These are phyloP conservation scores for Raffaelea arxii DNA, from an alignment of 2,329 filamentous ascomycete species.

Conservation along the genomic window DNA sequence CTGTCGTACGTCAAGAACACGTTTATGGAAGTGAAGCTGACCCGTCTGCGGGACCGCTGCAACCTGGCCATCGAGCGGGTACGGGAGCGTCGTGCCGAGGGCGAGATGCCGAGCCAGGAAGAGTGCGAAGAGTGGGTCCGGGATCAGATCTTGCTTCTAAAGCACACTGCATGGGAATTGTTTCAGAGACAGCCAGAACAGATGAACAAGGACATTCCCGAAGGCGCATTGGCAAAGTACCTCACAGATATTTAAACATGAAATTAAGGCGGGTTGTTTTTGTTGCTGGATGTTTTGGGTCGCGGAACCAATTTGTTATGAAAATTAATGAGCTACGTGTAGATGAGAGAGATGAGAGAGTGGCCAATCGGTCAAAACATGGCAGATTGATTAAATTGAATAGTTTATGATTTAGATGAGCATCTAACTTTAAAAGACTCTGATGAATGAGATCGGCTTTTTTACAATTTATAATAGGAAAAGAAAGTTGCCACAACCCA, in stretches of 20 bases:
- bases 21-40: slow-evolving; percentile 8
- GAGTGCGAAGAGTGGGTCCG: slow-evolving; percentile 9
- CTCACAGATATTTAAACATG: slow-evolving; percentile 1
- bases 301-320: no score
- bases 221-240: slow-evolving; percentile 1
- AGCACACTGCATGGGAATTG: slow-evolving; percentile 9
- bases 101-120: slow-evolving; percentile 4
- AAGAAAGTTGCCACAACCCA: no score
- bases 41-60: slow-evolving; percentile 9
- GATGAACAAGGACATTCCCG: slow-evolving; percentile 2
- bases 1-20: slow-evolving; percentile 6
- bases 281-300: no score
- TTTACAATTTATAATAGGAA: no score
- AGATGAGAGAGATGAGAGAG: no score
- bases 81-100: slow-evolving; percentile 1
- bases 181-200: slow-evolving; percentile 4
- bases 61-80: slow-evolving; percentile 4
- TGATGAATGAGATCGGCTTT: no score
- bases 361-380: no score
- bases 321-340: no score
- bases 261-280: no score
- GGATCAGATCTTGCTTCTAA: slow-evolving; percentile 6
- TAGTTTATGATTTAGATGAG: no score
- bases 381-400: no score
- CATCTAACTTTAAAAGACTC: no score